phyloP scores from a whole-genome alignment of 176 grass and related monocot species.

The Oryza coarctata region DNA sequence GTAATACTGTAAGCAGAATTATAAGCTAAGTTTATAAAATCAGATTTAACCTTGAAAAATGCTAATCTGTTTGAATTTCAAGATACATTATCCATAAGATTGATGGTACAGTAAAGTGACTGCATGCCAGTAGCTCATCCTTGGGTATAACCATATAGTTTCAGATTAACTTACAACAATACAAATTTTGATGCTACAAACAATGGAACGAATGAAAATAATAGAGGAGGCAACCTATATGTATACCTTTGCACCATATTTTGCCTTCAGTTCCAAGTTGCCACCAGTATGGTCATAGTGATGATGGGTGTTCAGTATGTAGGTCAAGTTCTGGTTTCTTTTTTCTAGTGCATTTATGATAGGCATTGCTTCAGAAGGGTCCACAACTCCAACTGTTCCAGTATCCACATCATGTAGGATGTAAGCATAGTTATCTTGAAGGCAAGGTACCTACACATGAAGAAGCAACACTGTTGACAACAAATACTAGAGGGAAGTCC shows the following conservation, averaged over 20 bases:
- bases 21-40: slow-evolving; percentile 2
- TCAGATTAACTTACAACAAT: slow-evolving; percentile 15
- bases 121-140: not conserved
- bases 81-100: slow-evolving; percentile 3
- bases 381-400: slow-evolving; percentile 95
- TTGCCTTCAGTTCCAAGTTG: slow-evolving; percentile 94
- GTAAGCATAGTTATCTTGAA: slow-evolving; percentile 98
- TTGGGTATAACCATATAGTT: not conserved
- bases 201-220: not conserved
- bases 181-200: slow-evolving; percentile 19
- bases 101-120: not conserved
- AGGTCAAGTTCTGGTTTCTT: slow-evolving; percentile 97
- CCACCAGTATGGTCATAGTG: slow-evolving; percentile 98
- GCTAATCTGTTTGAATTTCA: not conserved
- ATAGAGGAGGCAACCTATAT: not conserved
- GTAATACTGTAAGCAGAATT: not conserved
- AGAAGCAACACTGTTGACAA: not conserved
- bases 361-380: slow-evolving; percentile 92
- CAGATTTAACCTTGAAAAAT: not conserved
- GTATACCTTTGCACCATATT: slow-evolving; percentile 95
- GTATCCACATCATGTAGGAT: slow-evolving; percentile 94
- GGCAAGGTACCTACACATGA: slow-evolving; percentile 78
- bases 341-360: slow-evolving; percentile 83
- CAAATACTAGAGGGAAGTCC: not conserved
- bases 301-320: slow-evolving; percentile 99